Conservation (phyloP, 2,329 filamentous ascomycete species). For the Fusarium tricinctum region DNA sequence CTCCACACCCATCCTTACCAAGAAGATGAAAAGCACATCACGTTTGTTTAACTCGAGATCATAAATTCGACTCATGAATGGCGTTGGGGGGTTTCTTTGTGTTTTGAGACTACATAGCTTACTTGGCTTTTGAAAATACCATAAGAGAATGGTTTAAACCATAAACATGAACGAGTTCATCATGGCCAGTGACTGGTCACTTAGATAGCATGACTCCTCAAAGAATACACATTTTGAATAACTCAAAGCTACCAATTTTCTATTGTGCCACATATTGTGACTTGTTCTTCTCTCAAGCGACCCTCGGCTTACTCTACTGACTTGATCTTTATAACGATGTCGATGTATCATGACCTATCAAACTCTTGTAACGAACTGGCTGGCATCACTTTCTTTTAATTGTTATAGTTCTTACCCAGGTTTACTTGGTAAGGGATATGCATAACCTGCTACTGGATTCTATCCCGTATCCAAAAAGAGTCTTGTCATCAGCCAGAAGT, state of each 20-base stretch:
- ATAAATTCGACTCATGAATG: conserved; percentile 49
- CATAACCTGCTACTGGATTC: not conserved
- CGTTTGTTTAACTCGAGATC: conserved; percentile 36
- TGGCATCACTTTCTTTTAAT: not conserved
- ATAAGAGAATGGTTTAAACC: conserved; percentile 32
- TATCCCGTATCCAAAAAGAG: not conserved
- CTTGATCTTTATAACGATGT: not conserved
- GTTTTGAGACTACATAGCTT: conserved; percentile 37
- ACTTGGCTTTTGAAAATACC: conserved; percentile 38
- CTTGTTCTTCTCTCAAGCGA: not conserved
- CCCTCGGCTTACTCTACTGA: not conserved
- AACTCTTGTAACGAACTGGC: not conserved
- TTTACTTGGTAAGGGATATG: not conserved
- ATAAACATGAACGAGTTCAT: conserved; percentile 14
- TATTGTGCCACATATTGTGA: not conserved
- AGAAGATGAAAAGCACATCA: conserved; percentile 28
- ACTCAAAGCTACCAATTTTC: not conserved
- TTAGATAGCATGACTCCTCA: conserved; percentile 14
- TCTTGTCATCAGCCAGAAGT: not conserved
- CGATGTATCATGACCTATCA: not conserved
- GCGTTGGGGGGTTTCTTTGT: conserved; percentile 46
- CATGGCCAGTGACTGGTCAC: not conserved
- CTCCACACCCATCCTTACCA: conserved; percentile 22
- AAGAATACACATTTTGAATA: conserved; percentile 40
- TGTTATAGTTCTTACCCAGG: not conserved